phyloP scores from a whole-genome alignment of 169 alveolate species.

The Cryptosporidium viatorum region DNA sequence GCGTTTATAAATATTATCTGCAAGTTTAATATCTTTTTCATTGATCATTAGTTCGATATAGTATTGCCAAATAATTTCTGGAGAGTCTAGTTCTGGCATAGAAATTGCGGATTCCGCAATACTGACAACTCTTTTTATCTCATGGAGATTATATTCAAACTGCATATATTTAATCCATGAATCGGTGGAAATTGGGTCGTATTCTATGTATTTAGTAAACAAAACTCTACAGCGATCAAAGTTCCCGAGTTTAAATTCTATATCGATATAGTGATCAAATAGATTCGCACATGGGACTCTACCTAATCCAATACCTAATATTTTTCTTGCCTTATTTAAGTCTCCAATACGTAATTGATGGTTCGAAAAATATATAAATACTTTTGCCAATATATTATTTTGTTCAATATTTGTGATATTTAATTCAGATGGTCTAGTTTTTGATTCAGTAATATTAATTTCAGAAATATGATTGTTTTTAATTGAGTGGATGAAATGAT shows the following conservation, averaged over 20 bases:
- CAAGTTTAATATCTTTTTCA: constrained; percentile 82
- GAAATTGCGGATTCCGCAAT: constrained; percentile 83
- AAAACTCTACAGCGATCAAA: constrained; percentile 93
- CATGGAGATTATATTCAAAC: constrained; percentile 75
- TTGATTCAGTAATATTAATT: not conserved
- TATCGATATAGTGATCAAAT: constrained; percentile 91
- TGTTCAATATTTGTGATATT: not conserved
- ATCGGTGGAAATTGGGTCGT: constrained; percentile 83
- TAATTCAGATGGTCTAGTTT: not conserved
- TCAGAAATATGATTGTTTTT: not conserved
- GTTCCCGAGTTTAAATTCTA: constrained; percentile 94
- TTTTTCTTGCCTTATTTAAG: constrained; percentile 89
- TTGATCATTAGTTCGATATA: constrained; percentile 84
- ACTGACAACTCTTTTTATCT: constrained; percentile 81
- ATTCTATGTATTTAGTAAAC: constrained; percentile 92
- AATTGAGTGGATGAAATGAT: constrained; percentile 17
- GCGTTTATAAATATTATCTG: constrained; percentile 88
- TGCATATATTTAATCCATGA: constrained; percentile 42
- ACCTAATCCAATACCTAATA: constrained; percentile 94
- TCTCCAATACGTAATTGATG: constrained; percentile 63
- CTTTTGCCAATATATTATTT: not conserved
- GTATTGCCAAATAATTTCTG: constrained; percentile 87
- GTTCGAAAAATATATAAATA: constrained; percentile 27
- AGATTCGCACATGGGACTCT: constrained; percentile 91
- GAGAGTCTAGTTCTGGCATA: constrained; percentile 81